Percentiles rank a stretch among this genome's conserved stretches.
Evolutionary conservation across 352 stramenopile genomes (phyloP).

Genomic region (Globisporangium spinosum): DNA sequence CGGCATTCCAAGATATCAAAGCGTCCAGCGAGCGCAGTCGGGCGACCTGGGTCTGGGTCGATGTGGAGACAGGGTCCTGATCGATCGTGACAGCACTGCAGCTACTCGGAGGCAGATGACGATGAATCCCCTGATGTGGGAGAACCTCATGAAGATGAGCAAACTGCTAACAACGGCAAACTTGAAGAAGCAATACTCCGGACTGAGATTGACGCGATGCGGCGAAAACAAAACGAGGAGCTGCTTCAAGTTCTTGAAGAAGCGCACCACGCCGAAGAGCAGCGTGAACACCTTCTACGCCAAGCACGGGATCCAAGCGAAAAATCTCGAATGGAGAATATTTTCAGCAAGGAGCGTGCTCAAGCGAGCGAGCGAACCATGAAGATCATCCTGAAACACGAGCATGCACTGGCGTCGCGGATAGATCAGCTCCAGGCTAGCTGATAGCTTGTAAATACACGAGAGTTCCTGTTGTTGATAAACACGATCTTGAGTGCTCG

Average conservation of each 20-base stretch:
- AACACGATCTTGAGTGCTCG: not conserved
- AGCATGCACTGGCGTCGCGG: conserved; percentile 42
- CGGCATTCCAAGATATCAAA: conserved; percentile 12
- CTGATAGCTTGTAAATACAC: conserved; percentile 6
- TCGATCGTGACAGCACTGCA: not conserved
- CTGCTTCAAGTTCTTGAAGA: conserved; percentile 67
- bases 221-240: conserved; percentile 67
- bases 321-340: conserved; percentile 49
- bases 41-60: conserved; percentile 22
- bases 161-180: conserved; percentile 14
- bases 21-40: conserved; percentile 35
- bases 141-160: not conserved
- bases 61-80: not conserved
- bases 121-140: conserved; percentile 20
- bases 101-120: conserved; percentile 6
- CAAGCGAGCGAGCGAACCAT: conserved; percentile 81
- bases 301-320: conserved; percentile 39
- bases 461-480: not conserved
- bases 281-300: conserved; percentile 60
- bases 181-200: conserved; percentile 20
- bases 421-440: conserved; percentile 22
- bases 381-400: conserved; percentile 67
- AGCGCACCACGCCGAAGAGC: conserved; percentile 79
- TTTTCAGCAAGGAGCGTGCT: conserved; percentile 67
- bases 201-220: conserved; percentile 47